phyloP scores from a whole-genome alignment of 2,329 filamentous ascomycete species.

The Microdochium trichocladiopsis region DNA sequence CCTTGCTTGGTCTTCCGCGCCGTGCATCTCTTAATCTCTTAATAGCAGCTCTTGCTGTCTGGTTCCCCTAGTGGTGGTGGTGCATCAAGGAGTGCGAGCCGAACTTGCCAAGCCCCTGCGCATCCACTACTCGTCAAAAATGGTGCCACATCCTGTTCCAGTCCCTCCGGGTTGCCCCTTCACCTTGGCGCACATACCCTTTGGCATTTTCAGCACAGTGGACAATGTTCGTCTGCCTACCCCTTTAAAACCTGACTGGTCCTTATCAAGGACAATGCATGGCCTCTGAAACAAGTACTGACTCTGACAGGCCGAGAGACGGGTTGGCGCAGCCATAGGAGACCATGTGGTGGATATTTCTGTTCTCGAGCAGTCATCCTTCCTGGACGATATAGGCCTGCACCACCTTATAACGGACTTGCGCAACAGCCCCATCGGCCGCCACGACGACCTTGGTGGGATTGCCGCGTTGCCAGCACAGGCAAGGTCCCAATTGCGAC shows the following conservation, averaged over 20 bases:
- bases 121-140: neutral
- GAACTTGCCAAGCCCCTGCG: neutral
- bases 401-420: neutral
- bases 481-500: neutral
- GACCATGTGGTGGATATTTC: too few species aligned
- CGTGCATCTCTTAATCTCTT: neutral
- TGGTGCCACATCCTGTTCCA: neutral
- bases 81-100: neutral
- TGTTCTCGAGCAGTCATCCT: too few species aligned
- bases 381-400: too few species aligned
- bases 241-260: neutral
- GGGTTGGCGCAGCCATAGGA: too few species aligned
- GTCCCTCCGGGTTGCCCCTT: neutral
- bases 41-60: too few species aligned
- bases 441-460: neutral
- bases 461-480: too few species aligned
- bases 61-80: neutral
- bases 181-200: neutral
- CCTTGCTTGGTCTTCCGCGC: neutral
- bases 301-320: too few species aligned
- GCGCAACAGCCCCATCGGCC: neutral
- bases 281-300: neutral
- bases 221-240: neutral
- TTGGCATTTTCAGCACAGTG: neutral
- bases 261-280: neutral